These are phyloP conservation scores for Plasmodium inui DNA, from an alignment of 169 alveolate genomes.

Conservation along the genomic window DNA sequence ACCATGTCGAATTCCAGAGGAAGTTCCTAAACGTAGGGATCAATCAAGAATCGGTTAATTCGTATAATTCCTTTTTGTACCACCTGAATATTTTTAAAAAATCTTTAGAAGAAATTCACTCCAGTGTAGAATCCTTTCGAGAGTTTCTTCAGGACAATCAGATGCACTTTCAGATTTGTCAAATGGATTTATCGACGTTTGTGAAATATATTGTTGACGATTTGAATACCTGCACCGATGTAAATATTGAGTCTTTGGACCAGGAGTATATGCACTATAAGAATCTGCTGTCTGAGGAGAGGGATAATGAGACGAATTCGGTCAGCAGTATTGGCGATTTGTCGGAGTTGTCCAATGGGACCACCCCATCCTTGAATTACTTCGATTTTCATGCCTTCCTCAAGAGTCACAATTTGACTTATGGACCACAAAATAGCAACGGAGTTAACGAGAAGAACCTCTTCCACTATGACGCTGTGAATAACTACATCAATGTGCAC, in stretches of 20 bases:
- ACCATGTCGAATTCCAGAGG: constrained; percentile 64
- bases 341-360: neutral
- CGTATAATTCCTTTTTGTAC: constrained; percentile 44
- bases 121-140: constrained; percentile 5
- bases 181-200: constrained; percentile 40
- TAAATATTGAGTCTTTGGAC: constrained; percentile 32
- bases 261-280: constrained; percentile 10
- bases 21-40: constrained; percentile 24
- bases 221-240: constrained; percentile 5
- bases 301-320: constrained; percentile 7
- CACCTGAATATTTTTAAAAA: constrained; percentile 48
- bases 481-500: constrained; percentile 49
- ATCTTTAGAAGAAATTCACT: constrained; percentile 6
- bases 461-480: constrained; percentile 15
- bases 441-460: neutral
- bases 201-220: constrained; percentile 8
- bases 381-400: constrained; percentile 16
- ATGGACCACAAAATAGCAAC: constrained; percentile 3
- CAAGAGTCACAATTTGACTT: constrained; percentile 18
- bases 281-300: constrained; percentile 17
- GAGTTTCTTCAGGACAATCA: constrained; percentile 29
- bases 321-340: neutral
- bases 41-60: constrained; percentile 58
- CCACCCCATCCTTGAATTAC: neutral
- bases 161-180: constrained; percentile 28